Evolutionary conservation across 805 yeast genomes (phyloP), one percentile per base, ranked within the genome.

Genomic region (Wickerhamiella occidentalis): DNA sequence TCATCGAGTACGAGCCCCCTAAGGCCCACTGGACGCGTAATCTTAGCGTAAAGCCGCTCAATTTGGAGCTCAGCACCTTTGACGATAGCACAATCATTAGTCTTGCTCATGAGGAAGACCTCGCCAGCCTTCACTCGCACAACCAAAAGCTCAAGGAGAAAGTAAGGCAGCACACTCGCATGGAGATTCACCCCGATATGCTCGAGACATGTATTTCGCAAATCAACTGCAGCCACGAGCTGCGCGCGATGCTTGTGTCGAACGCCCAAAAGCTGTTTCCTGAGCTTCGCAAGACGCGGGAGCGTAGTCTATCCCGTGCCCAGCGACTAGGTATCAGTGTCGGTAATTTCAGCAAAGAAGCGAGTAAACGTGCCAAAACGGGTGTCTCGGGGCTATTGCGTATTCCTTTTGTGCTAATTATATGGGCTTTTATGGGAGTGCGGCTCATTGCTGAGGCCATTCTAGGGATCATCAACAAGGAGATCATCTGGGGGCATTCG

Each of bases 31-130:
- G 76, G 51, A 71, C 88, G 70, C 95, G 87, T 55, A 85, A 83
- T 61, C 82, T 77, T 55, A 80, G 96, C 0, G 61, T 80, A 3
- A 67, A 72, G n/a, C 94, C 95, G 0, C 82, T 86, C 3, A 66
- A 77, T 3, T 70, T 87, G 8, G 81, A 80, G 13, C 61, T 73
- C 12, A 65, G 68, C 7, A 30, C 38, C 18, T 28, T 40, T 13
- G 17, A 45, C 19, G 21, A 38, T 6, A n/a, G 19, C 7, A 44
- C 50, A n/a, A 37, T 47, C 35, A 38, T 49, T 15, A 36, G 44
- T n/a, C 40, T 41, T 9, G 52, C 50, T 17, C 37, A 52, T 37
- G 28, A 55, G 47, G 47, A 50, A 41, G 42, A 47, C 36, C 42
- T 55, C 46, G 43, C 48, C 38, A 22, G 36, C 6, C 38, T 22